phyloP scores from a whole-genome alignment of 225 moss, liverwort and hornwort genomes.

The Neckera pumila region DNA sequence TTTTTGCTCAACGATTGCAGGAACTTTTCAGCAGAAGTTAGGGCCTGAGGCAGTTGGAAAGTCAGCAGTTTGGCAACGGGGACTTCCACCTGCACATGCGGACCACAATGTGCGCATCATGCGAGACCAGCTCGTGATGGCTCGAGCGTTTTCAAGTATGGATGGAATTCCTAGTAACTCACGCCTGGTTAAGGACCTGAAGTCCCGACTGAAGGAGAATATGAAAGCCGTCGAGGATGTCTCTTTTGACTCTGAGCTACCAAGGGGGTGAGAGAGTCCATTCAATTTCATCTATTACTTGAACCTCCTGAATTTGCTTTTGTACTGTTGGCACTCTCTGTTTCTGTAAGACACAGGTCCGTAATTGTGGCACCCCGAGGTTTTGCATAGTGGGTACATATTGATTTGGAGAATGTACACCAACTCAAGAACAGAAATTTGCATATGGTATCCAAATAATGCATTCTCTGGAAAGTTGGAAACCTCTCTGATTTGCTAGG shows the following conservation, averaged over 20 bases:
- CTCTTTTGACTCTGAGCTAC: conserved; percentile 22
- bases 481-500: neutral
- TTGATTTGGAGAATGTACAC: neutral
- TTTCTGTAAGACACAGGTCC: neutral
- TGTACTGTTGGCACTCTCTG: neutral
- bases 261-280: conserved; percentile 19
- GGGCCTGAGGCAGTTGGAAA: conserved; percentile 29
- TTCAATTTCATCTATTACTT: neutral
- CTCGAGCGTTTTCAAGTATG: conserved; percentile 32
- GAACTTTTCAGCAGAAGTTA: conserved; percentile 32
- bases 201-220: conserved; percentile 32
- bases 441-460: neutral
- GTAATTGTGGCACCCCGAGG: no score
- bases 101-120: conserved; percentile 36
- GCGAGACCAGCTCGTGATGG: conserved; percentile 41
- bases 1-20: conserved; percentile 32
- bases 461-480: neutral
- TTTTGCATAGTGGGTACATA: neutral
- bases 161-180: conserved; percentile 3
- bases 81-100: conserved; percentile 17
- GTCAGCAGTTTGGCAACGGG: conserved; percentile 33
- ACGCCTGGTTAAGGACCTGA: conserved; percentile 23
- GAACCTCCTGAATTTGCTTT: neutral
- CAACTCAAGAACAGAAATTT: neutral
- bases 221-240: conserved; percentile 21